Conservation (phyloP, 1,284 basidiomycete genomes). For the Takashimella tepidaria region DNA sequence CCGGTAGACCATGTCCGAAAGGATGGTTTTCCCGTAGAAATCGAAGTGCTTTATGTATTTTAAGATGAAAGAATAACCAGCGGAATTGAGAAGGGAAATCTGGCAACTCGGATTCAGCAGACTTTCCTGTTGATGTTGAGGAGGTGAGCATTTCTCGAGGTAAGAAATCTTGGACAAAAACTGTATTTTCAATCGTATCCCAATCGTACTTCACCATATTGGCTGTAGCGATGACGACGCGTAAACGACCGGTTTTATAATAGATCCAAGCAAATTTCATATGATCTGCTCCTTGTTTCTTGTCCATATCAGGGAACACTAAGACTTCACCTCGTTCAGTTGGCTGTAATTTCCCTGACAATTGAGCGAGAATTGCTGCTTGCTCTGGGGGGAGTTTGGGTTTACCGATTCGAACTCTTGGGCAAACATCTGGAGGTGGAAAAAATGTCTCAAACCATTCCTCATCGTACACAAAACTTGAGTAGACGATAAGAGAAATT, state of each 20-base stretch:
- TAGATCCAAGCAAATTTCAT: conserved; percentile 48
- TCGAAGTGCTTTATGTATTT: conserved; percentile 34
- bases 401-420: conserved; percentile 29
- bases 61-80: conserved; percentile 35
- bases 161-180: conserved; percentile 47
- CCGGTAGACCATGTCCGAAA: conserved; percentile 23
- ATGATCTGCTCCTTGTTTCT: conserved; percentile 27
- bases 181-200: conserved; percentile 45
- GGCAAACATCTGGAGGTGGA: conserved; percentile 26
- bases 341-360: conserved; percentile 31
- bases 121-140: conserved; percentile 2
- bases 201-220: conserved; percentile 47
- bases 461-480: conserved; percentile 34
- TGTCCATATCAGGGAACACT: conserved; percentile 35
- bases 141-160: conserved; percentile 10
- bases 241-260: conserved; percentile 45
- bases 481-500: conserved; percentile 36
- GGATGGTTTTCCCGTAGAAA: conserved; percentile 28
- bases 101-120: conserved; percentile 11
- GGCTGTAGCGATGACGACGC: conserved; percentile 41
- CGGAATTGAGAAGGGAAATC: conserved; percentile 40
- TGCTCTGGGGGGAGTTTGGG: neutral
- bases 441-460: conserved; percentile 32
- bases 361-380: too few relatives aligned
- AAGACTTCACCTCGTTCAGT: conserved; percentile 30